Evolutionary conservation across 2,329 filamentous ascomycete species (phyloP).

Genomic region (Cladophialophora immunda): DNA sequence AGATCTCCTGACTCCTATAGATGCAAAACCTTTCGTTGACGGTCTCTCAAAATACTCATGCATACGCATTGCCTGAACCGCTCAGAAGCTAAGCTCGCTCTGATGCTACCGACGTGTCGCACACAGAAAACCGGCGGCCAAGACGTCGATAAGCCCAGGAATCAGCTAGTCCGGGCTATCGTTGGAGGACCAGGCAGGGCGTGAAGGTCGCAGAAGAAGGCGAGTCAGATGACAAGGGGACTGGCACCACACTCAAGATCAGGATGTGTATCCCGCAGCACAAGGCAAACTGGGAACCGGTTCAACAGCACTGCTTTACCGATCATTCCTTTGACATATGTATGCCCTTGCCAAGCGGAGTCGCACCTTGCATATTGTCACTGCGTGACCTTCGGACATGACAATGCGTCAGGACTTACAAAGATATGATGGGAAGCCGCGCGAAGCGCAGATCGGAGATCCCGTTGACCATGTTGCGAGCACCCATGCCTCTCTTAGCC

Average conservation of each 20-base stretch:
- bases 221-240: background rate
- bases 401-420: background rate
- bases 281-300: background rate
- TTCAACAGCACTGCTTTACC: background rate
- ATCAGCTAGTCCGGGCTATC: background rate
- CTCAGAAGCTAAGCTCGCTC: background rate
- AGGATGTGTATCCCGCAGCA: background rate
- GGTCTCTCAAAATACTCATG: background rate
- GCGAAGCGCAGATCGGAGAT: background rate
- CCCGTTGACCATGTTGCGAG: background rate
- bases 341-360: background rate
- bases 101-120: background rate
- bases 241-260: background rate
- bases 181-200: background rate
- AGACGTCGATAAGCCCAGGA: background rate
- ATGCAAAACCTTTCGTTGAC: background rate
- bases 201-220: background rate
- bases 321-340: background rate
- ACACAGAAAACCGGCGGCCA: background rate
- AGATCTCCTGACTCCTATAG: background rate
- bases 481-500: background rate
- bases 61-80: background rate
- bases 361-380: background rate
- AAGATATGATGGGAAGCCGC: background rate
- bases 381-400: background rate